Evolutionary conservation across 1,284 basidiomycete species (phyloP).

Genomic region (Xerocomus cyaneibrunnescens): DNA sequence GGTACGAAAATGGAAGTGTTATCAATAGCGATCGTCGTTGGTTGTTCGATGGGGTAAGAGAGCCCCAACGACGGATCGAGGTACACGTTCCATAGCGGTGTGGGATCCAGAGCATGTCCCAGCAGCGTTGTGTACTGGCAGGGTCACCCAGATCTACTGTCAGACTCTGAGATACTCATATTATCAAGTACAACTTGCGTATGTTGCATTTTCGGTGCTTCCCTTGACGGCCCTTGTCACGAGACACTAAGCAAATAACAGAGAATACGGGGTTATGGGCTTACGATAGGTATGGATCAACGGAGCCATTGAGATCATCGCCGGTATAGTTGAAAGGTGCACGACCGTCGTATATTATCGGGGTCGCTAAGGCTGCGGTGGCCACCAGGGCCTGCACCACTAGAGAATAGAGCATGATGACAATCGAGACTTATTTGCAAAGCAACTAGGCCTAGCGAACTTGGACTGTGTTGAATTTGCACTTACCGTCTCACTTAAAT

Average conservation of each 20-base stretch:
- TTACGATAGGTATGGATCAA: slow-evolving; percentile 55
- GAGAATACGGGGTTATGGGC: slow-evolving; percentile 9
- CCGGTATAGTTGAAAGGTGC: slow-evolving; percentile 44
- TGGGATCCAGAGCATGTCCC: slow-evolving; percentile 40
- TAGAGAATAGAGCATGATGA: neutral
- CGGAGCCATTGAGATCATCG: slow-evolving; percentile 44
- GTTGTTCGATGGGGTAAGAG: slow-evolving; percentile 42
- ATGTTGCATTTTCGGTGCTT: slow-evolving; percentile 40
- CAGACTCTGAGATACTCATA: neutral
- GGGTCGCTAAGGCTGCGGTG: slow-evolving; percentile 30
- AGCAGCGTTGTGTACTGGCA: slow-evolving; percentile 50
- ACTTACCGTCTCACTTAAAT: too few relatives aligned
- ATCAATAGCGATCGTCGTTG: slow-evolving; percentile 52
- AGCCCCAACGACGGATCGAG: neutral
- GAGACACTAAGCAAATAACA: neutral
- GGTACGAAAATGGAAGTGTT: slow-evolving; percentile 60
- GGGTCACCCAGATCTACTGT: neutral
- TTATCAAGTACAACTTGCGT: slow-evolving; percentile 33
- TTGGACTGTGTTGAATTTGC: neutral
- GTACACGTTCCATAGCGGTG: slow-evolving; percentile 46
- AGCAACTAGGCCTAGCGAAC: too few relatives aligned
- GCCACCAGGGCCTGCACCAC: slow-evolving; percentile 1
- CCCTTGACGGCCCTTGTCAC: slow-evolving; percentile 52
- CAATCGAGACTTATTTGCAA: neutral
- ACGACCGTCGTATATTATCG: slow-evolving; percentile 55